Evolutionary conservation across 257 asterid species (phyloP).

Genomic region (Capsicum chinense): DNA sequence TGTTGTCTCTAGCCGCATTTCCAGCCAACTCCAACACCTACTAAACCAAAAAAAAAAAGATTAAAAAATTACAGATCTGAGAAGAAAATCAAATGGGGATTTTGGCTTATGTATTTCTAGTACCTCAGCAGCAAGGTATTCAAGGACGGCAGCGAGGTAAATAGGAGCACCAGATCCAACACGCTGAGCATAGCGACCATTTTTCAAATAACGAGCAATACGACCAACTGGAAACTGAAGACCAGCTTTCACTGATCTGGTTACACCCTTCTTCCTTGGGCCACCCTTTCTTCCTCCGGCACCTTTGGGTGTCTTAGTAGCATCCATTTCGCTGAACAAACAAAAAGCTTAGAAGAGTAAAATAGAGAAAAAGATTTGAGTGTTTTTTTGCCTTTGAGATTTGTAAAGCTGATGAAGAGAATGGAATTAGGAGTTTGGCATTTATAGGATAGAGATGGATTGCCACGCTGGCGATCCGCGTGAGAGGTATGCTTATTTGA

Average conservation of each 20-base stretch:
- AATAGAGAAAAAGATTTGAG: too few relatives aligned
- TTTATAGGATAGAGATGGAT: constrained; percentile 21
- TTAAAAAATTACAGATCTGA: neutral
- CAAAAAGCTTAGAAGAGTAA: neutral
- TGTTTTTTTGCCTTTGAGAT: neutral
- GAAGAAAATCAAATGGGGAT: neutral
- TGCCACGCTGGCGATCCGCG: constrained; percentile 40
- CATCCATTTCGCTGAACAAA: constrained; percentile 28
- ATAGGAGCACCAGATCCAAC: constrained; percentile 52
- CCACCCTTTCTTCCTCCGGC: constrained; percentile 51
- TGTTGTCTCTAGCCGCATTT: constrained; percentile 59
- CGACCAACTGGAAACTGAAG: constrained; percentile 64
- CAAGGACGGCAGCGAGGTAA: constrained; percentile 57
- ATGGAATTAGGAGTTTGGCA: neutral
- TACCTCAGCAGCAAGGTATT: constrained; percentile 56
- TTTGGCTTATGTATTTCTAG: too few relatives aligned
- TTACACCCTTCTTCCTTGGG: constrained; percentile 46
- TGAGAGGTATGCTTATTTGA: neutral
- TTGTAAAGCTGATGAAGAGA: neutral
- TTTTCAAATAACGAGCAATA: constrained; percentile 50
- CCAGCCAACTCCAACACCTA: constrained; percentile 60
- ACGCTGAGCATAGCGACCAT: constrained; percentile 55
- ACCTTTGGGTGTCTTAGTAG: constrained; percentile 33
- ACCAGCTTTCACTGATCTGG: constrained; percentile 54
- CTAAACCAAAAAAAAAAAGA: too few relatives aligned